phyloP scores from a whole-genome alignment of 2,329 filamentous ascomycete species.

The Zymoseptoria pseudotritici region DNA sequence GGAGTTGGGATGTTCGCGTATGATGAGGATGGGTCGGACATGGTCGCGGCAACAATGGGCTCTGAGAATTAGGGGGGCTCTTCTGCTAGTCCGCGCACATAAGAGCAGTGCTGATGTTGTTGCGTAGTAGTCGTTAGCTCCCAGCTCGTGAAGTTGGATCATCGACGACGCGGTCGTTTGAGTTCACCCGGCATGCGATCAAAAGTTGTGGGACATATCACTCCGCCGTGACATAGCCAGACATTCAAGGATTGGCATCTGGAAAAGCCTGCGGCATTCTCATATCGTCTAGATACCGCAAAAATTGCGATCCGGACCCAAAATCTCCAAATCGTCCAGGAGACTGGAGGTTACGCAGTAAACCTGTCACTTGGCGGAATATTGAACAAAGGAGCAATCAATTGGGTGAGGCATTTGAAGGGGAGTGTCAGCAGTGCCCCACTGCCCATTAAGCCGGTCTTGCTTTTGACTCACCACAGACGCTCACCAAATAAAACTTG shows the following conservation, averaged over 20 bases:
- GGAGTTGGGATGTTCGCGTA: constrained; percentile 42
- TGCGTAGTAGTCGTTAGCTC: neutral
- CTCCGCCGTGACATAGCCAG: neutral
- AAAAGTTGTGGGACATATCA: neutral
- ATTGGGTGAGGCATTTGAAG: neutral
- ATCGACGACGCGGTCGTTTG: neutral
- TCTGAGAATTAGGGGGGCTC: neutral
- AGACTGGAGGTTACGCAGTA: neutral
- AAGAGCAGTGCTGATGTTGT: neutral
- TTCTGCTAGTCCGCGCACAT: neutral
- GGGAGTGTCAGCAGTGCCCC: neutral
- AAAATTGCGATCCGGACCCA: too few species aligned
- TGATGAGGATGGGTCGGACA: constrained; percentile 42
- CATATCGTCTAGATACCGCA: neutral
- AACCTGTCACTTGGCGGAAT: neutral
- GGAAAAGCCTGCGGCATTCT: neutral
- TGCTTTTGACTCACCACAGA: neutral
- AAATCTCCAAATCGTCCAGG: too few species aligned
- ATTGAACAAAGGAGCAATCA: neutral
- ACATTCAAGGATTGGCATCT: neutral
- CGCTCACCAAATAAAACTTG: neutral
- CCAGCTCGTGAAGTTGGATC: neutral
- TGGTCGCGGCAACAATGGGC: constrained; percentile 6
- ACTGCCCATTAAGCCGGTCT: neutral
- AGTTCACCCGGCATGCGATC: neutral